Percentiles rank a stretch among this genome's conserved stretches.
These are phyloP conservation scores for Teratosphaeria pseudoeucalypti DNA, from an alignment of 2,329 filamentous ascomycete genomes.

Conservation along the genomic window DNA sequence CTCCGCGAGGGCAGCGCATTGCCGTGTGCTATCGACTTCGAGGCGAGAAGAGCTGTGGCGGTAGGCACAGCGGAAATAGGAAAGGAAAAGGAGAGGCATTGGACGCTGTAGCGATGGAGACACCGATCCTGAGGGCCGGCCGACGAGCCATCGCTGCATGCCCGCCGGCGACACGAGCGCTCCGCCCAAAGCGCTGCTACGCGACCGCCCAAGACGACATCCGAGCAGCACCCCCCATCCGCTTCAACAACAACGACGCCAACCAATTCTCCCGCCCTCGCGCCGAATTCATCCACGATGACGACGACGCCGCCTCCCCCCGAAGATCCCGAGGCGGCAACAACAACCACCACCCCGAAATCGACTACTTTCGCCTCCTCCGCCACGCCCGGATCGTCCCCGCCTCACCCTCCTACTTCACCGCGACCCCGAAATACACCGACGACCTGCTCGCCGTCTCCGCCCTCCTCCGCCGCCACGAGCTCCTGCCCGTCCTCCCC, in stretches of 20 bases:
- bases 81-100: not conserved
- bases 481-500: slow-evolving; percentile 59
- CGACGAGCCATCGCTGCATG: slow-evolving; percentile 19
- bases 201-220: slow-evolving; percentile 19
- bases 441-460: slow-evolving; percentile 71
- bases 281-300: slow-evolving; percentile 9
- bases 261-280: slow-evolving; percentile 16
- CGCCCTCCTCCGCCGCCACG: slow-evolving; percentile 60
- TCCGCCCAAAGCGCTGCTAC: slow-evolving; percentile 15
- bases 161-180: slow-evolving; percentile 11
- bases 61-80: not conserved
- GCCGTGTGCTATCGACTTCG: not conserved
- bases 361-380: not conserved
- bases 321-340: not conserved
- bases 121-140: not conserved
- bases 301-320: not conserved
- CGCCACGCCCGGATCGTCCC: slow-evolving; percentile 59
- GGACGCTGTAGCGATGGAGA: not conserved
- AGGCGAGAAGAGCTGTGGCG: not conserved
- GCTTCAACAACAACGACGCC: slow-evolving; percentile 13
- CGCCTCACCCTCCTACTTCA: slow-evolving; percentile 88
- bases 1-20: not conserved
- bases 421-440: slow-evolving; percentile 71
- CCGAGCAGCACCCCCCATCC: slow-evolving; percentile 20
- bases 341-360: slow-evolving; percentile 6